Evolutionary conservation across 352 stramenopile genomes (phyloP), one percentile per base, ranked within the genome.

Genomic region (Phytophthora megakarya): DNA sequence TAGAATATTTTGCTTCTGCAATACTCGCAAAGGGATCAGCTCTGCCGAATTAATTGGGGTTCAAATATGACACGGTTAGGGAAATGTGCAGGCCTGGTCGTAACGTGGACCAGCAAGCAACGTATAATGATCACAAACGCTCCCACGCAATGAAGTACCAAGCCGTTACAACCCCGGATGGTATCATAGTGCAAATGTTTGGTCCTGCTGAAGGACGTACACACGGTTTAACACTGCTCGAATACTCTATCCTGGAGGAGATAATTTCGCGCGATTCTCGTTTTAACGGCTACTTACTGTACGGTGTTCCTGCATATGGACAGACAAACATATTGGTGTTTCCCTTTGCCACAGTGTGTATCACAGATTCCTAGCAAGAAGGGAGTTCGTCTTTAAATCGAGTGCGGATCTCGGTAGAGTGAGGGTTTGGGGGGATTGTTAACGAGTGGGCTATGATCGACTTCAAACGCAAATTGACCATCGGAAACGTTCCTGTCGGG

Each of bases 321-420:
- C n/a, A n/a, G n/a, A n/a, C n/a, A n/a, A 11, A 62, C 13, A 43
- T 62, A 37, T 62, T 61, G 30, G 21, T 10, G n/a, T 61, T 43
- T 25, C 42, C 42, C 1, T 61, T 61, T 8, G 40, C n/a, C n/a
- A n/a, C n/a, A n/a, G n/a, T n/a, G n/a, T n/a, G n/a, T n/a, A n/a
- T n/a, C n/a, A n/a, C n/a, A n/a, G n/a, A n/a, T n/a, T n/a, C n/a
- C n/a, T n/a, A n/a, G 6, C 4, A 25, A 30, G 51, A 47, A 11
- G 22, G 50, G 26, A 11, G 33, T 44, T n/a, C 23, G 5, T 59
- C 51, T 6, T 35, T 59, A 39, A 42, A 16, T 0, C 2, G 39
- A 32, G 39, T 59, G 2, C 23, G 51, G 22, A 43, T 47, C 15
- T 43, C 32, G 5, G 52, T 51, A 7, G 42, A 61, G 21, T 52